Percentiles rank a stretch among this genome's conserved stretches.
These are phyloP conservation scores for Gracilaria gracilis DNA, from an alignment of 23 red algal genomes.

Conservation along the genomic window DNA sequence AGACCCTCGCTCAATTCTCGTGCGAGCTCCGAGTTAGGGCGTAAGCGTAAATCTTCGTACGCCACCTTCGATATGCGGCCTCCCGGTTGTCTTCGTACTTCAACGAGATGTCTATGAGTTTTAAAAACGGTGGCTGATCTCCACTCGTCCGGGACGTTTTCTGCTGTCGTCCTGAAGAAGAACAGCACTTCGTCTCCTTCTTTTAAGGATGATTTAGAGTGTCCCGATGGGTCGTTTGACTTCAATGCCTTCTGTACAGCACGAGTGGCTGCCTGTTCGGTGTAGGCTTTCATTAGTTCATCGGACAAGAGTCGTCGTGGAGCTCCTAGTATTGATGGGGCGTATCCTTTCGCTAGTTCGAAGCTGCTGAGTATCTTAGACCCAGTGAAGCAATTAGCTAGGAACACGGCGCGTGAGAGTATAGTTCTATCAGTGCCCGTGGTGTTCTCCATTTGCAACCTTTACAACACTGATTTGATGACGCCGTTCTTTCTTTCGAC, in stretches of 20 bases:
- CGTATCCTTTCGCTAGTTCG: background rate
- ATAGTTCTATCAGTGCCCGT: background rate
- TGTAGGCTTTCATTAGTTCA: too few species aligned
- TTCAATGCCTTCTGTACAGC: too few species aligned
- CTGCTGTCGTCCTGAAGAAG: too few species aligned
- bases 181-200: background rate
- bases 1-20: too few species aligned
- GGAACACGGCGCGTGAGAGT: background rate
- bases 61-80: background rate
- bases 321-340: background rate
- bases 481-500: too few species aligned
- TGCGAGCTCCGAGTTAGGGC: background rate
- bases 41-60: constrained; percentile 37
- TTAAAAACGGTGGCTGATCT: background rate
- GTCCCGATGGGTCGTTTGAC: too few species aligned
- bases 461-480: too few species aligned
- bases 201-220: too few species aligned
- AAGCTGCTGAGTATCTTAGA: constrained; percentile 4
- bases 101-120: background rate
- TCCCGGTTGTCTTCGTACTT: background rate
- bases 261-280: too few species aligned
- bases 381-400: too few species aligned
- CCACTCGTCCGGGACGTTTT: constrained; percentile 16
- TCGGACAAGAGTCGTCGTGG: too few species aligned
- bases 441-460: constrained; percentile 2